Evolutionary conservation across 192 early-diverging fungal species (phyloP), one percentile per base, ranked within the genome.

Genomic region (Kickxella alabastrina): DNA sequence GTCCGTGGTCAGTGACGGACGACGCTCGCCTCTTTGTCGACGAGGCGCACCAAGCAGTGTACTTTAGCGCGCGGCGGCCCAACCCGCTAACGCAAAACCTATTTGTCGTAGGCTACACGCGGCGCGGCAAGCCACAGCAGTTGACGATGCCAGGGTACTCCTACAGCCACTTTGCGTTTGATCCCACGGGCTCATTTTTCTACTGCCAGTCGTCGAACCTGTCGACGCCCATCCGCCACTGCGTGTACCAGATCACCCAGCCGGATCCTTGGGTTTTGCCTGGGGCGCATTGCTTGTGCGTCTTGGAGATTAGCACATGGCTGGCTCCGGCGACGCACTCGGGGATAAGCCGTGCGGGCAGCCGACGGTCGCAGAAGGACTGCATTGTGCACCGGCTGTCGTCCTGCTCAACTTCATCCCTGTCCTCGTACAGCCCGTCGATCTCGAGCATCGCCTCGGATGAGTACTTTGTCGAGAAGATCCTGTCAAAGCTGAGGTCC

Each of bases 171-270:
- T 58, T 58, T 50, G 46, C 22, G 15, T 58, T 58, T 19, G 56
- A 58, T 24, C n/a, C 40, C 3, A 22, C 47, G 0, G 47, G 56
- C 23, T 8, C 23, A 10, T 58, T 35, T 23, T 58, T 58, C 12
- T 49, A 38, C 22, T 58, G 56, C 47, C 56, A 58, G 56, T 58
- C 56, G 40, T 58, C 56, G 4, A 58, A 58, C 15, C 29, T 58
- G 47, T 7, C 56, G 8, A 58, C 56, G 23, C 47, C 40, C 2
- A 27, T 42, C 5, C 38, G 56, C 5, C 47, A 49, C 23, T 58
- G 56, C 48, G 21, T 58, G 14, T 58, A 58, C 47, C n/a, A 10
- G 13, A 49, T 57, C 24, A 10, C 3, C 0, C 14, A n/a, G 32
- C 17, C 6, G 17, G 21, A 44, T 10, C n/a, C n/a, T n/a, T n/a